Conservation (phyloP, 192 early-diverging fungal genomes). For the Funneliformis geosporum region DNA sequence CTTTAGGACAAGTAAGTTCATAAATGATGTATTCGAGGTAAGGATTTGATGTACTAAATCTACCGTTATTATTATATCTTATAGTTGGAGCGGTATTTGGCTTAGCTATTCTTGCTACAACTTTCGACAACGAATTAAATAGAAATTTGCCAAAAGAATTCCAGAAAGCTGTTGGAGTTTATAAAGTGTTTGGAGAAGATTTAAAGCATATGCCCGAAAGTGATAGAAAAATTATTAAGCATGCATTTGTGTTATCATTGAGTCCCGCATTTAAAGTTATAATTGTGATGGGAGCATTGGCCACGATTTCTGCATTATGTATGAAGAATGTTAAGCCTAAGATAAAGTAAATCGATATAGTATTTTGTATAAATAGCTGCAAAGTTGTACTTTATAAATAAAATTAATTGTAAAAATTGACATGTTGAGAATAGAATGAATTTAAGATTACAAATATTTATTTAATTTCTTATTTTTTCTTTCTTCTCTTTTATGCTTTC, state of each 20-base stretch:
- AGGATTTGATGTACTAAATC: constrained; percentile 6
- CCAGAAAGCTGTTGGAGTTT: not conserved
- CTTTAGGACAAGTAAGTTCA: constrained; percentile 51
- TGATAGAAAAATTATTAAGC: not conserved
- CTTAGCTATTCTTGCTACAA: constrained; percentile 40
- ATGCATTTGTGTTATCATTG: not conserved
- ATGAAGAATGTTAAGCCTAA: not conserved
- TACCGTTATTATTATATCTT: constrained; percentile 34
- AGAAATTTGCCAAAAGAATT: not conserved
- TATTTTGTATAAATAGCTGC: no score
- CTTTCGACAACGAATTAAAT: constrained; percentile 38
- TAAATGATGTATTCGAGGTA: not conserved
- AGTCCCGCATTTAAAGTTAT: not conserved
- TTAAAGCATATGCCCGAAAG: not conserved
- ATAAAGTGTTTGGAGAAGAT: not conserved
- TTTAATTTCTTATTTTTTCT: no score
- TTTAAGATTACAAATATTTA: no score
- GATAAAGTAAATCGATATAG: not conserved
- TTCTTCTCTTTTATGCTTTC: no score
- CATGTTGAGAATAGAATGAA: no score
- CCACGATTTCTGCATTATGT: not conserved
- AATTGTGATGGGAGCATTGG: not conserved
- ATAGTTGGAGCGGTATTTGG: constrained; percentile 39
- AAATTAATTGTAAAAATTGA: no score
- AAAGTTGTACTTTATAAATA: no score